These are phyloP conservation scores for Coemansia nantahalensis DNA, from an alignment of 192 early-diverging fungal species.

Conservation along the genomic window DNA sequence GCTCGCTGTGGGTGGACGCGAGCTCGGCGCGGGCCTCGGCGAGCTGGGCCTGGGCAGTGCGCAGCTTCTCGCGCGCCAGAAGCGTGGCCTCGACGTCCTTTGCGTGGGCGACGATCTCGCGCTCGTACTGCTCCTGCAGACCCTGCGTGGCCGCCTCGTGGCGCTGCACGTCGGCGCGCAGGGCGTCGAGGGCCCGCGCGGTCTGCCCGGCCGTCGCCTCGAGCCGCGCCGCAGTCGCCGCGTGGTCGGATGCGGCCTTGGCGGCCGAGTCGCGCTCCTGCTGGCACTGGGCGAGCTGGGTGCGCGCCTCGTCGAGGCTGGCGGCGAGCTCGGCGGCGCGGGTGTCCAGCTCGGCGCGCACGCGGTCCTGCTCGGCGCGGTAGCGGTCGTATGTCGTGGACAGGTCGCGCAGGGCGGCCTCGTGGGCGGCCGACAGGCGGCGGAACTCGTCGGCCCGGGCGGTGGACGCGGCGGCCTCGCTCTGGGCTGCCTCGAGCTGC, in stretches of 20 bases:
- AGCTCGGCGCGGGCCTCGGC: constrained; percentile 22
- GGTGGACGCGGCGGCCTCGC: constrained; percentile 32
- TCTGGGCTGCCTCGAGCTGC: constrained; percentile 55
- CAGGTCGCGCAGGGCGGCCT: constrained; percentile 62
- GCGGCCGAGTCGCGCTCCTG: constrained; percentile 13
- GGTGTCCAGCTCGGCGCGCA: constrained; percentile 22
- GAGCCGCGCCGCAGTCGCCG: constrained; percentile 20
- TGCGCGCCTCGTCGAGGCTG: constrained; percentile 17
- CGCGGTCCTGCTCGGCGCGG: constrained; percentile 54
- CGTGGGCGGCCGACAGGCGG: constrained; percentile 54
- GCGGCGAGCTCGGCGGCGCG: constrained; percentile 31
- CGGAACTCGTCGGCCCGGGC: constrained; percentile 46
- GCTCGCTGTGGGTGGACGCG: constrained; percentile 4
- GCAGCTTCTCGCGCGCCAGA: constrained; percentile 43
- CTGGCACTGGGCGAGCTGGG: constrained; percentile 24
- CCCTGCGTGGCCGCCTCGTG: constrained; percentile 53
- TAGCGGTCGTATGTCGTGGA: constrained; percentile 68
- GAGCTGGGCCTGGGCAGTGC: constrained; percentile 22
- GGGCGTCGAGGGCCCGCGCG: constrained; percentile 28
- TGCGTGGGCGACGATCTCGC: constrained; percentile 65
- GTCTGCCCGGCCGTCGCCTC: constrained; percentile 18
- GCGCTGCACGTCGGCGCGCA: constrained; percentile 54
- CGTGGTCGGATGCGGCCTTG: constrained; percentile 36
- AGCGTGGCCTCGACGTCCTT: constrained; percentile 55
- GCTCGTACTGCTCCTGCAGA: constrained; percentile 67